Evolutionary conservation across 768 basidiomycete species (phyloP), one percentile per base, ranked within the genome.

Genomic region (Pleurotus giganteus): DNA sequence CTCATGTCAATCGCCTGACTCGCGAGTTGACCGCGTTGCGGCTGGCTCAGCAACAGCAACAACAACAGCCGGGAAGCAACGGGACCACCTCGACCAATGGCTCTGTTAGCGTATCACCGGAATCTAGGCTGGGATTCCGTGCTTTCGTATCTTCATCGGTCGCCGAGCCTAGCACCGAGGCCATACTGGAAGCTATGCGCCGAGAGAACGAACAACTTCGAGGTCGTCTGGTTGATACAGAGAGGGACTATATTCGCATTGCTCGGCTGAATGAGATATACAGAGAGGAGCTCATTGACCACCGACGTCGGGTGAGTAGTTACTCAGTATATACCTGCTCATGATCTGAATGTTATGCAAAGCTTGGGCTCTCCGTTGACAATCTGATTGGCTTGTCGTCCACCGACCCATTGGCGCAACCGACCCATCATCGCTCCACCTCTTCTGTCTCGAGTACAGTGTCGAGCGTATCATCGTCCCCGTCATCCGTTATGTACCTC

Each of bases 261-360:
- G 75, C 83, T 47, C 71, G 89, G 59, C 69, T 91, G 64, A 93
- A 92, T 59, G 91, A 93, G 61, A 80, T 91, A 4, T 94, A 93
- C 64, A 76, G 89, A 27, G 91, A 91, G 69, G 91, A 94, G 68
- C 70, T 94, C 57, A 85, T 94, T 53, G 86, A 89, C 41, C 83
- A 89, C 63, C 71, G 91, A 56, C 74, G 83, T 60, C 74, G 89
- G 68, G 89, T 91, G 70, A 70, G 91, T 79, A 7, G 36, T 45
- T 54, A 32, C 44, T 54, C 23, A 17, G 57, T 47, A 34, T 36
- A 46, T 49, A 56, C 39, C 52, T 50, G 58, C 36, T 53, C 37
- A 51, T 57, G 39, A 19, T 36, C 56, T 58, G 27, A 45, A 45
- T 59, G 45, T 13, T 15, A 23, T 9, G 13, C 9, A 24, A 26